Percentiles rank a stretch among this genome's conserved stretches.
Conservation (phyloP, 306 rosid species). For the Cucumis sativus region Cucumber_9930_V3 NC_026657.2:39371001-39371500, state of each 20-base stretch:
- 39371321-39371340: too few relatives aligned
- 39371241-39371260: too few relatives aligned
- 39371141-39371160: slow-evolving; percentile 63
- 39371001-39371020: background rate
- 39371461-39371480: too few relatives aligned
- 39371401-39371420: too few relatives aligned
- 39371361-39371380: too few relatives aligned
- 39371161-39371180: slow-evolving; percentile 52
- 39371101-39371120: slow-evolving; percentile 33
- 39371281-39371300: too few relatives aligned
- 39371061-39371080: background rate
- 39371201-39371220: background rate
- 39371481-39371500: background rate
- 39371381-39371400: too few relatives aligned
- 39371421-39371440: too few relatives aligned
- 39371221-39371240: background rate
- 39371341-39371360: too few relatives aligned
- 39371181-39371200: slow-evolving; percentile 54
- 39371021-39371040: background rate
- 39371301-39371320: too few relatives aligned
- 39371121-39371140: slow-evolving; percentile 73
- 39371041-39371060: background rate
- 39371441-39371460: too few relatives aligned
- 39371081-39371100: slow-evolving; percentile 19
- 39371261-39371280: too few relatives aligned